These are phyloP conservation scores for Sungouiozyma ichnusensis DNA, from an alignment of 805 yeast species.

Conservation along the genomic window DNA sequence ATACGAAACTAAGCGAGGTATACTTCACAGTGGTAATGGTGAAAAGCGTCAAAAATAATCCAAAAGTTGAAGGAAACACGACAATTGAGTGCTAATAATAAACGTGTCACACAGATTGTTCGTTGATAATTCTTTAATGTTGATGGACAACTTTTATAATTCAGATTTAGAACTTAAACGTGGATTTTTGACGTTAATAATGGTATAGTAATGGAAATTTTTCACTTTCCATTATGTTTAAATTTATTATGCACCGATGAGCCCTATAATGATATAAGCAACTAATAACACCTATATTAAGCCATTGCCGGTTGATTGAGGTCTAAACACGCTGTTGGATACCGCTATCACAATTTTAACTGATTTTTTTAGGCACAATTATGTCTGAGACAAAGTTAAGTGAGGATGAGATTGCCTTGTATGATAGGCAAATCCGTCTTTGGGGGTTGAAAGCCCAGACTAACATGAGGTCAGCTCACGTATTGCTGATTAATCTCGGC, in stretches of 20 bases:
- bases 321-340: background rate
- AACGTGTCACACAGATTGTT: too few species aligned
- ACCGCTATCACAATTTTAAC: background rate
- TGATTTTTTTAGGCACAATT: background rate
- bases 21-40: background rate
- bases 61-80: too few species aligned
- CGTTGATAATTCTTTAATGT: too few species aligned
- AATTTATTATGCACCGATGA: too few species aligned
- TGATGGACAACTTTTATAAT: too few species aligned
- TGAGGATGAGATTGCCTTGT: constrained; percentile 77
- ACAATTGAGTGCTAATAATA: too few species aligned
- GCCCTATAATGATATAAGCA: too few species aligned
- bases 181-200: too few species aligned
- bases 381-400: constrained; percentile 10
- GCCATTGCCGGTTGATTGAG: background rate
- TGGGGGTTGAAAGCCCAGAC: constrained; percentile 96
- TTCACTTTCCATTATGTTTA: background rate
- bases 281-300: background rate
- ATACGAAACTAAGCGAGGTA: too few species aligned
- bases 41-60: too few species aligned
- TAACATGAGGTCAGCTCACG: constrained; percentile 56
- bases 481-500: constrained; percentile 62
- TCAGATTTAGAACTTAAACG: too few species aligned
- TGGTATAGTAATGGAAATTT: background rate
- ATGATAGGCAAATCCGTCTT: constrained; percentile 86